Conservation (phyloP, 331 rosid species). For the Telfairia occidentalis region DNA sequence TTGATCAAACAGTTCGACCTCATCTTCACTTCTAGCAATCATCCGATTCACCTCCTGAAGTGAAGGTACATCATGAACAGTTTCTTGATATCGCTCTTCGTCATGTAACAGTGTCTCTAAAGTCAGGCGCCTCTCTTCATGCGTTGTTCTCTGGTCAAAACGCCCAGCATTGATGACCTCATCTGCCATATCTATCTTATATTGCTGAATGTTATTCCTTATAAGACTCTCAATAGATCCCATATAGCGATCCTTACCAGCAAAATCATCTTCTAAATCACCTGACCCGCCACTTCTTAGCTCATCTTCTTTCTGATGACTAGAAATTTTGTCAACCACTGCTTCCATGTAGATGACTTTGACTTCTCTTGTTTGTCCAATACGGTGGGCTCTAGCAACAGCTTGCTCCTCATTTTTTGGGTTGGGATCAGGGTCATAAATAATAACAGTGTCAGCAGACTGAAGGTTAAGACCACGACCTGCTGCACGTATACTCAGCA, state of each 20-base stretch:
- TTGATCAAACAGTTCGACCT: constrained; percentile 88
- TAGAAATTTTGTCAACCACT: constrained; percentile 81
- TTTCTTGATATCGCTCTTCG: constrained; percentile 95
- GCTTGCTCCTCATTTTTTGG: constrained; percentile 99
- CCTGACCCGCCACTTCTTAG: constrained; percentile 68
- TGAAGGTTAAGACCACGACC: constrained; percentile 99
- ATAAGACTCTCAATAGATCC: constrained; percentile 97
- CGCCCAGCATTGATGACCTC: constrained; percentile 99
- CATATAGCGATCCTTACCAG: constrained; percentile 90
- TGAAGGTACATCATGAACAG: constrained; percentile 90
- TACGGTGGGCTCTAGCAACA: constrained; percentile 98
- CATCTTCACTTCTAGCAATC: constrained; percentile 95
- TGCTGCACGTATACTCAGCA: constrained; percentile 99
- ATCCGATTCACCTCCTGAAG: constrained; percentile 93
- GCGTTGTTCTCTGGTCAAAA: constrained; percentile 97
- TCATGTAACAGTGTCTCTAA: constrained; percentile 92
- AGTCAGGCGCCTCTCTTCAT: constrained; percentile 94
- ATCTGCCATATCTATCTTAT: constrained; percentile 99
- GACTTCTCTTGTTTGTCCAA: constrained; percentile 95
- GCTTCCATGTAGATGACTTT: constrained; percentile 98
- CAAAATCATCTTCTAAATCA: constrained; percentile 94
- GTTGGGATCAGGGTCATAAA: constrained; percentile 98
- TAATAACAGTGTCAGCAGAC: constrained; percentile 95
- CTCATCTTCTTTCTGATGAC: constrained; percentile 95
- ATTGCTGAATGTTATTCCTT: constrained; percentile 90